Percentiles rank a stretch among this genome's conserved stretches.
These are phyloP conservation scores for Pleoardoris graminearum DNA, from an alignment of 2,329 filamentous ascomycete genomes.

Conservation along the genomic window DNA sequence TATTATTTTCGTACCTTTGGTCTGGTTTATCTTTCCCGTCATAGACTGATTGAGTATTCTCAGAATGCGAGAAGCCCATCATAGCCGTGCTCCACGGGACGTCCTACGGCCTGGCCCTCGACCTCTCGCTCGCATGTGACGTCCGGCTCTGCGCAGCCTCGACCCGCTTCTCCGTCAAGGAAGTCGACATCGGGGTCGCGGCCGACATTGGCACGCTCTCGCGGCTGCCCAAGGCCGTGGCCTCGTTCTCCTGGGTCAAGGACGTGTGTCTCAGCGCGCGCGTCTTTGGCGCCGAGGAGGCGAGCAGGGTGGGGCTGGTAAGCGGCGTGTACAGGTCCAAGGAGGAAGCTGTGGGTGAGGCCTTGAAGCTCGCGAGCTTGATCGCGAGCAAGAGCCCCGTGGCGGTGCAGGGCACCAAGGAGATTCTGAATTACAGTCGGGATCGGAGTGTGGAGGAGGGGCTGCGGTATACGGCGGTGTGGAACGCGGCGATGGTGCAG, in stretches of 20 bases:
- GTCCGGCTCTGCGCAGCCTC: conserved; percentile 66
- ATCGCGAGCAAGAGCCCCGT: conserved; percentile 85
- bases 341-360: conserved; percentile 61
- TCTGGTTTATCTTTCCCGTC: no score
- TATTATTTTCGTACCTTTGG: no score
- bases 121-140: conserved; percentile 68
- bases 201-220: conserved; percentile 78
- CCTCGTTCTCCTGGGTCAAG: conserved; percentile 75
- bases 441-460: conserved; percentile 78
- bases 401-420: conserved; percentile 84
- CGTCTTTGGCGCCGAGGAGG: conserved; percentile 70
- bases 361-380: conserved; percentile 62
- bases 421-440: conserved; percentile 78
- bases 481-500: conserved; percentile 85
- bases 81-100: conserved; percentile 43
- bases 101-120: conserved; percentile 44
- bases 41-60: no score
- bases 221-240: conserved; percentile 73
- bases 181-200: conserved; percentile 80
- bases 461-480: conserved; percentile 80
- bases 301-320: conserved; percentile 70
- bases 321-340: conserved; percentile 66
- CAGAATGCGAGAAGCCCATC: conserved; percentile 1
- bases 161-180: conserved; percentile 71
- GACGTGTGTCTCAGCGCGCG: conserved; percentile 75